These are phyloP conservation scores for Diaporthe velutina DNA, from an alignment of 2,329 filamentous ascomycete species.

Conservation along the genomic window DNA sequence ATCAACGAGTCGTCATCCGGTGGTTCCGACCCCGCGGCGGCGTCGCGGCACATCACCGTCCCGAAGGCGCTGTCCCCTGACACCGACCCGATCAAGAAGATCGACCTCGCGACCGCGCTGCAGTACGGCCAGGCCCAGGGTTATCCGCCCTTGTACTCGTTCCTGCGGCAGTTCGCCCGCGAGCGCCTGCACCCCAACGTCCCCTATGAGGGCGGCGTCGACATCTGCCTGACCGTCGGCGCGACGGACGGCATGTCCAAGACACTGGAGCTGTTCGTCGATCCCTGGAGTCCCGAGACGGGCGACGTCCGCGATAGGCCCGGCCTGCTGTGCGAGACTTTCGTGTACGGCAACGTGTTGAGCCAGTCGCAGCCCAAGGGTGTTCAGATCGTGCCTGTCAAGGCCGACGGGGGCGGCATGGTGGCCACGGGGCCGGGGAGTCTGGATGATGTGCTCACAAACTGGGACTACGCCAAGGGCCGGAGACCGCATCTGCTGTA, in stretches of 20 bases:
- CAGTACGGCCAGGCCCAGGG: conserved; percentile 90
- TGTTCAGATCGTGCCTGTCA: conserved; percentile 79
- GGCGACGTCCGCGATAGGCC: conserved; percentile 78
- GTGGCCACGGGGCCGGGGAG: conserved; percentile 78
- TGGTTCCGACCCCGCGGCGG: conserved; percentile 47
- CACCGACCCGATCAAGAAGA: conserved; percentile 73
- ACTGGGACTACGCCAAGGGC: conserved; percentile 83
- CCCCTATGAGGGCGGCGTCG: conserved; percentile 81
- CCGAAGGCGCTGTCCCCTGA: conserved; percentile 73
- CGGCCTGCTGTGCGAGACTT: conserved; percentile 84
- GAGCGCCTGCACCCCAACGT: conserved; percentile 84
- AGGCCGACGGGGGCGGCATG: conserved; percentile 86
- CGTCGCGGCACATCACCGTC: conserved; percentile 74
- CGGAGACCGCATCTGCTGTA: conserved; percentile 88
- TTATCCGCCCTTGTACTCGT: conserved; percentile 82
- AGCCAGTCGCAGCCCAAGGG: conserved; percentile 76
- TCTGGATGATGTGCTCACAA: conserved; percentile 81
- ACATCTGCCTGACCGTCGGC: conserved; percentile 84
- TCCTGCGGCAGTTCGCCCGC: conserved; percentile 82
- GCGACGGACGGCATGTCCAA: conserved; percentile 90
- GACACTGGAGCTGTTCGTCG: conserved; percentile 79
- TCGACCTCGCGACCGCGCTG: conserved; percentile 84
- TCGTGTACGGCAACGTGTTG: conserved; percentile 83
- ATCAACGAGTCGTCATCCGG: conserved; percentile 40
- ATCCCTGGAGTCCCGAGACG: conserved; percentile 79